Conservation (phyloP, 441 rosid species). For the Adansonia madagascariensis region DNA sequence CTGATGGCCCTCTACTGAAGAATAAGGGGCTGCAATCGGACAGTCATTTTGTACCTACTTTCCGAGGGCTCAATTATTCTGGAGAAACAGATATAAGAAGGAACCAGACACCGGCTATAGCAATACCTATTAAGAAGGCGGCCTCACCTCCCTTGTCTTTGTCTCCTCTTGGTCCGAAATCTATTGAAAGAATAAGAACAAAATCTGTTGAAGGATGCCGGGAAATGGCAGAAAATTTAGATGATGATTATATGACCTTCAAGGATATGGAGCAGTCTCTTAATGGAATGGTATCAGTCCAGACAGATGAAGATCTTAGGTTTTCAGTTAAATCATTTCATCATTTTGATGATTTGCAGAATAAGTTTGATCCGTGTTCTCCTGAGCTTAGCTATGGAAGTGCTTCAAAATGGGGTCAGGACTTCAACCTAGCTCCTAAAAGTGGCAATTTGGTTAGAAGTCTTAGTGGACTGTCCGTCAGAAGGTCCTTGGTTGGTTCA, state of each 20-base stretch:
- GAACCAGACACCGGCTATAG: slow-evolving; percentile 40
- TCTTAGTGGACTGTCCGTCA: slow-evolving; percentile 42
- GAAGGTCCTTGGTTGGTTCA: slow-evolving; percentile 64
- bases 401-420: slow-evolving; percentile 34
- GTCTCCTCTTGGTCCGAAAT: slow-evolving; percentile 65
- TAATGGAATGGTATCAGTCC: slow-evolving; percentile 42
- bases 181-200: slow-evolving; percentile 34
- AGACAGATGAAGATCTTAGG: slow-evolving; percentile 33
- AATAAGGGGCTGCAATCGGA: slow-evolving; percentile 33
- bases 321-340: slow-evolving; percentile 33
- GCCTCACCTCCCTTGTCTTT: slow-evolving; percentile 46
- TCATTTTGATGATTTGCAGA: slow-evolving; percentile 32
- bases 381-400: slow-evolving; percentile 32
- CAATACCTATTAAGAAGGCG: slow-evolving; percentile 41
- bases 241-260: slow-evolving; percentile 42
- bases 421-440: slow-evolving; percentile 33
- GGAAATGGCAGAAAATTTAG: slow-evolving; percentile 31
- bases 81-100: slow-evolving; percentile 34
- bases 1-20: slow-evolving; percentile 41
- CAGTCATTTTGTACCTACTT: slow-evolving; percentile 17
- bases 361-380: slow-evolving; percentile 33
- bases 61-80: slow-evolving; percentile 28
- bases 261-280: slow-evolving; percentile 46
- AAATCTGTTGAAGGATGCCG: slow-evolving; percentile 31
- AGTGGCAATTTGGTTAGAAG: slow-evolving; percentile 39